Evolutionary conservation across 805 yeast genomes (phyloP), one percentile per base, ranked within the genome.

Genomic region (Myxozyma neglecta): DNA sequence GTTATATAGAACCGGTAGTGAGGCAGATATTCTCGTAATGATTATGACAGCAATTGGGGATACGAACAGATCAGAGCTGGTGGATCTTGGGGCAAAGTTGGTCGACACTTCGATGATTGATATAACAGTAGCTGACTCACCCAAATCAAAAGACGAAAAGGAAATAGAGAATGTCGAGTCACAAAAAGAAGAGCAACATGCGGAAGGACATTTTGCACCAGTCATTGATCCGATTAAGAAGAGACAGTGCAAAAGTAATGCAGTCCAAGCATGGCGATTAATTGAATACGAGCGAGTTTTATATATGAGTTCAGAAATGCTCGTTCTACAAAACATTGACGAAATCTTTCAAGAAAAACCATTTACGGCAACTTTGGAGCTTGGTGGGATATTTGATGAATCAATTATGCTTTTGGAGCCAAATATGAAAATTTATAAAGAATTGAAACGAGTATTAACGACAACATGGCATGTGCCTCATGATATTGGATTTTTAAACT

Each of bases 201-300:
- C 52, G 2, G 55, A 35, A 9, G 47, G 49, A n/a, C 43, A 52
- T 14, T 50, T 48, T 10, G 13, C 20, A 16, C 54, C 55, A 9
- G 55, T 36, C 20, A 49, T 24, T 3, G 53, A 47, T 49, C 45
- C 52, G 9, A 32, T 47, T 29, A 50, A 42, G 24, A 16, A 34
- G 14, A 47, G 47, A 24, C 50, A 62, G 35, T 64, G 67, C 52
- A 39, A 47, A 18, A 58, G 52, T 24, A 57, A 63, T 48, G 37
- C 48, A n/a, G 58, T 64, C 39, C 67, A 64, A 20, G 58, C 67
- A 11, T 64, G 66, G 66, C 45, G 66, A n/a, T 35, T 64, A 49
- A 37, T 57, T 18, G 62, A 64, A 18, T 64, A 63, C 49, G 61
- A 64, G n/a, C 44, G 55, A 42, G 50, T 64, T 4, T 24, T 64